phyloP scores from a whole-genome alignment of 2,329 filamentous ascomycete species.

The Fusarium avenaceum region DNA sequence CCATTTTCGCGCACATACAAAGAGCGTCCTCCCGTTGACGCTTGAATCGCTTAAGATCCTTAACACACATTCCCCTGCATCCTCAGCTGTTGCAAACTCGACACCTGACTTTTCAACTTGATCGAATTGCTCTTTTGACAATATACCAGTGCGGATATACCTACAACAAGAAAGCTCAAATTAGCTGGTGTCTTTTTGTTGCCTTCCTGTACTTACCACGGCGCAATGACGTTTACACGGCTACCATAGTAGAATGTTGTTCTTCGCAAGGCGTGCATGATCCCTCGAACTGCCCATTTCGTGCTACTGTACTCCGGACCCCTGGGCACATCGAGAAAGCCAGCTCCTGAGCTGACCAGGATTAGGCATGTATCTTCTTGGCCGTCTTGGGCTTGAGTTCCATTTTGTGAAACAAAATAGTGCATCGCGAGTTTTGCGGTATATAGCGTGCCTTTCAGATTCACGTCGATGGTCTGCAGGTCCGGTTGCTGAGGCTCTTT shows the following conservation, averaged over 20 bases:
- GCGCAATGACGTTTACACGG: slow-evolving; percentile 5
- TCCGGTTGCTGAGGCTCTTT: slow-evolving; percentile 1
- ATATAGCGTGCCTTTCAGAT: neutral
- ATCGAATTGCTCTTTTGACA: slow-evolving; percentile 6
- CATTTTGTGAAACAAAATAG: slow-evolving; percentile 5
- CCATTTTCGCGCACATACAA: slow-evolving; percentile 15
- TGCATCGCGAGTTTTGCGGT: slow-evolving; percentile 11
- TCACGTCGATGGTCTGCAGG: neutral
- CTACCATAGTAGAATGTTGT: slow-evolving; percentile 4
- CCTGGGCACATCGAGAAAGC: slow-evolving; percentile 1
- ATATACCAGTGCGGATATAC: slow-evolving; percentile 10
- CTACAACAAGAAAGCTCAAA: rapidly evolving
- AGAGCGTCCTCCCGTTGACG: neutral
- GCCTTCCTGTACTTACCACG: neutral
- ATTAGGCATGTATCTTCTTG: slow-evolving; percentile 13
- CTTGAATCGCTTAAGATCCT: neutral
- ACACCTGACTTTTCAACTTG: neutral
- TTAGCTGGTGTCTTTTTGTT: no score
- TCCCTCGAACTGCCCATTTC: slow-evolving; percentile 17
- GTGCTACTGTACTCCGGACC: slow-evolving; percentile 18
- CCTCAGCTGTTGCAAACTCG: neutral
- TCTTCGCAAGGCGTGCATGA: slow-evolving; percentile 15
- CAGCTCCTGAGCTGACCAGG: neutral
- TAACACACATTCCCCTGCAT: slow-evolving; percentile 8
- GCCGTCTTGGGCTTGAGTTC: rapidly evolving